Evolutionary conservation across 192 early-diverging fungal genomes (phyloP), one percentile per base, ranked within the genome.

Genomic region (Mortierella antarctica): DNA sequence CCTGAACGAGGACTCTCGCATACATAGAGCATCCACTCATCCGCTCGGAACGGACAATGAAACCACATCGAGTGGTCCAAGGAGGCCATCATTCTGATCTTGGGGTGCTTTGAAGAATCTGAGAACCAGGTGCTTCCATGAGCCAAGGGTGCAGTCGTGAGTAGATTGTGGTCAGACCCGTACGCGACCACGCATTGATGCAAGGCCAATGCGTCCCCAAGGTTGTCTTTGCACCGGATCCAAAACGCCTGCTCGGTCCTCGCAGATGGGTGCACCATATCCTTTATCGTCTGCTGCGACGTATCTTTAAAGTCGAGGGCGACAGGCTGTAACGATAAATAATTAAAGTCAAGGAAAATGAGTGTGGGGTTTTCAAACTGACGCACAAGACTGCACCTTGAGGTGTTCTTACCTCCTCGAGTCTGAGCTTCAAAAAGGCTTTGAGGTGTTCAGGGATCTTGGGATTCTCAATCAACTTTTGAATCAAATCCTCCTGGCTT

Each of bases 1-100:
- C 84, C 83, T 2, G 89, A 87, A 72, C 17, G 94, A 84, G 57
- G 89, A 86, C 83, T 95, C 12, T 80, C 76, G 49, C 76, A 80
- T 46, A 80, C 69, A 57, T 71, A 80, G 54, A 71, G 76, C 64
- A 86, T 66, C 89, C 97, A 98, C 55, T 98, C 94, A 73, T 97
- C 95, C 9, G 94, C 93, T 20, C 92, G 78, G 81, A 94, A 95
- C 2, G 88, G 86, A 40, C 76, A 71, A 75, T 97, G 95, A 83
- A 96, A 98, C 94, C 94, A 98, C 59, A 95, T 89, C 5, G 89
- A 85, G 64, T 93, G 91, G 74, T 93, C 92, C 10, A 93, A 72
- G 31, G 88, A 89, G 6, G 89, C 92, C 69, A 91, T 83, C 87
- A 91, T 89, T 79, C 73, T 23, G 67, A 77, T 74, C 83, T 80